Percentiles rank a stretch among this genome's conserved stretches.
Conservation (phyloP, 2,329 filamentous ascomycete species). For the Botrytis paeoniae region DNA sequence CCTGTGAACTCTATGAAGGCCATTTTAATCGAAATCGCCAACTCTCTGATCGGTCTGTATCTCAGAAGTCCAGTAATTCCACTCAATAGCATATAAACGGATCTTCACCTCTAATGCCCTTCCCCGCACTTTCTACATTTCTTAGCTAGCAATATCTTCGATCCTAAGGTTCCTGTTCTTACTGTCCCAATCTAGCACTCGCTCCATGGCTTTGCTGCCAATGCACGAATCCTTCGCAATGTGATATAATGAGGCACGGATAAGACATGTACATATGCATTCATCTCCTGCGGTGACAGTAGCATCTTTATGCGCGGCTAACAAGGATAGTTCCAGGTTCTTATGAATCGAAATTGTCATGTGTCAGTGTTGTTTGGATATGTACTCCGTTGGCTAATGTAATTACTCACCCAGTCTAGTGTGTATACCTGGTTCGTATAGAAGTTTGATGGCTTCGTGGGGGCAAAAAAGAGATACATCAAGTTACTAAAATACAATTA, state of each 20-base stretch:
- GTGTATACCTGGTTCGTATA: no score
- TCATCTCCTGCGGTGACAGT: not conserved
- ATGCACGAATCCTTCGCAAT: not conserved
- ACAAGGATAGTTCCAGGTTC: constrained; percentile 1
- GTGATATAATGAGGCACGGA: not conserved
- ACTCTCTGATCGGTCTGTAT: not conserved
- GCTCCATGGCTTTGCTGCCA: not conserved
- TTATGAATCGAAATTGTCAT: not conserved
- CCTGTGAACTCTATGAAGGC: not conserved
- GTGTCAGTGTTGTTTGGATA: no score
- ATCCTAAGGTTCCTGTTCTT: not conserved
- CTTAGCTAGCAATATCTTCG: not conserved
- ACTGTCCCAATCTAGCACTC: not conserved
- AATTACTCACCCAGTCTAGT: no score
- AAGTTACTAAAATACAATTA: no score
- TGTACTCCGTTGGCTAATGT: not conserved
- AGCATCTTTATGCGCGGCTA: not conserved
- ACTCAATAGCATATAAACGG: not conserved
- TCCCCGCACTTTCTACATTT: not conserved
- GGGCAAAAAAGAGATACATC: no score
- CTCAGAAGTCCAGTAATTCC: not conserved
- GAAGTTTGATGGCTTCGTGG: no score
- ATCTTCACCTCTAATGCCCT: not conserved
- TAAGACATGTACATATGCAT: not conserved
- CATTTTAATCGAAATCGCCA: not conserved